Evolutionary conservation across 176 grass and related monocot genomes (phyloP), one percentile per base, ranked within the genome.

Genomic region (Stipa capillata): DNA sequence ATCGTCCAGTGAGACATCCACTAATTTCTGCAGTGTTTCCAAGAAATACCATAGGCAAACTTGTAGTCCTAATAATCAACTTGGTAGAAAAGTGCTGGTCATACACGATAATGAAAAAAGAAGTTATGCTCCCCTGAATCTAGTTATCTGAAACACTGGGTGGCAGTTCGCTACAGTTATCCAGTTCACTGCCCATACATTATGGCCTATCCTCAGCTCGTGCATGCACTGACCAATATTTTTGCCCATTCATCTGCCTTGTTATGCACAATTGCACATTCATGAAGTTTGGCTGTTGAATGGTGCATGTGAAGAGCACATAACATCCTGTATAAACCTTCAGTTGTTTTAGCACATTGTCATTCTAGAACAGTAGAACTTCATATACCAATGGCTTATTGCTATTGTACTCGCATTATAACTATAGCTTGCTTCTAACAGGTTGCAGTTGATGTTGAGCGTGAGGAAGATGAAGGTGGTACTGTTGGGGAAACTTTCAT

Each of bases 381-480:
- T 48, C 24, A 62, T 33, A 15, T 31, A 32, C 2, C 54, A 31
- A 43, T 39, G 24, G 15, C 9, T 78, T 50, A 11, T 33, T 85
- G 32, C 50, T 72, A 31, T 72, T 28, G 5, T 85, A 62, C 52
- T 63, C 18, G 32, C 4, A 32, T 72, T 72, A 31, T 79, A 72
- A 53, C 66, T 51, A 62, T 45, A 72, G 42, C 74, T 76, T 29
- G n/a, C 48, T 79, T 85, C 56, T 73, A 60, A 61, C 81, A 97
- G 94, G 89, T 94, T 33, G 95, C 92, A 44, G 82, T 90, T 53
- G 95, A 98, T 69, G 92, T 98, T 65, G 95, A 98, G 77, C 89
- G 90, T 4, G 95, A 98, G 56, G 95, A 94, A 89, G 95, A 94
- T 70, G 95, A 94, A 90, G 92, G 92, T 74, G 92, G 81, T 37